Evolutionary conservation across 2,329 filamentous ascomycete species (phyloP), one percentile per base, ranked within the genome.

Genomic region (Dactylonectria macrodidyma): DNA sequence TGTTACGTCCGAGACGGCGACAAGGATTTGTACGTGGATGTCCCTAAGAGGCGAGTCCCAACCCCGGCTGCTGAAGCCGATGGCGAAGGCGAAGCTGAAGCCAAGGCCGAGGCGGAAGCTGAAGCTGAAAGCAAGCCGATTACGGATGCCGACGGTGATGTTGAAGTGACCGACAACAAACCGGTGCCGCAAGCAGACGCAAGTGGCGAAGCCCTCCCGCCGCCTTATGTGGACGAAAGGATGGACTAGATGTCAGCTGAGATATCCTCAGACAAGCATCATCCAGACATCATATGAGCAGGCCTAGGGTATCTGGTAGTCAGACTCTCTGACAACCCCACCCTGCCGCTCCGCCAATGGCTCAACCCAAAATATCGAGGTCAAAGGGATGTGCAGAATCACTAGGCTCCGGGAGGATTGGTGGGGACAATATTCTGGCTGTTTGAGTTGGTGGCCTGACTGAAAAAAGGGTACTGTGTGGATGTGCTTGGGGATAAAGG

Each of bases 1-100:
- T 94, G 95, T 48, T 97, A 97, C 75, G 91, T 97, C n/a, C 87
- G 88, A 50, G 92, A 93, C 59, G 84, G 89, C 38, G 82, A 88
- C 73, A 91, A 90, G 75, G 84, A 89, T 51, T 80, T 88, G 7
- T 80, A 85, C 54, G 85, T 88, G 26, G 80, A 83, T 56, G 82
- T 87, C 2, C 85, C 85, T 2, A 81, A 82, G 62, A 81, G 85
- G 36, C 71, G 75, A 51, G 70, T 70, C 30, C 73, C 72, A 8
- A 30, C 59, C n/a, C 14, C 70, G 12, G 10, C 59, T 51, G 46
- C 67, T 11, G 64, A 72, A 59, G 48, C 48, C 7, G 26, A 30
- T 30, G 26, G 26, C 7, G 26, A 30, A 30, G 26, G 4, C 26
- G 26, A 30, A 7, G 26, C 26, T 30, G 26, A 30, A 30, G 26